A percentile compares a stretch with the other conserved stretches of the same genome.
phyloP scores from a whole-genome alignment of 2,329 filamentous ascomycete genomes.

The Tolypocladium album region DNA sequence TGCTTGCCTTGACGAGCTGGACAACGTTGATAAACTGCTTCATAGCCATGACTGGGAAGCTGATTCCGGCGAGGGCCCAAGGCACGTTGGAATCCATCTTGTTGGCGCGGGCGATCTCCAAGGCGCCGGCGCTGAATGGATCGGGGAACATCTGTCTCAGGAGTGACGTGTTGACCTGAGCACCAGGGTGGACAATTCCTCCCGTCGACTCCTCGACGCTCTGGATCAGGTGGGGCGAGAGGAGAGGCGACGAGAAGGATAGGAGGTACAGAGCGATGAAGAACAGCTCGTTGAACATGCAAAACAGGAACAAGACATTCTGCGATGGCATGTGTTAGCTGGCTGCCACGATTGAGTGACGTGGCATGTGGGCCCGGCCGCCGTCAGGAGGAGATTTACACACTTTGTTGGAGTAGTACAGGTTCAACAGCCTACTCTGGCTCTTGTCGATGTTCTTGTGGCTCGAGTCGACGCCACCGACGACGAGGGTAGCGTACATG shows the following conservation, averaged over 20 bases:
- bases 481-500: constrained; percentile 91
- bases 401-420: constrained; percentile 97
- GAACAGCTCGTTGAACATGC: constrained; percentile 86
- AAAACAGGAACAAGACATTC: constrained; percentile 86
- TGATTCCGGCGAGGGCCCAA: constrained; percentile 67
- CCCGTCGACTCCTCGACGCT: constrained; percentile 43
- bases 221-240: constrained; percentile 74
- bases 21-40: constrained; percentile 95
- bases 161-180: constrained; percentile 57
- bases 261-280: constrained; percentile 98
- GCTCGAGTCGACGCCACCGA: constrained; percentile 69
- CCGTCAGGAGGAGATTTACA: constrained; percentile 16
- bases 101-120: constrained; percentile 88
- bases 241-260: constrained; percentile 83
- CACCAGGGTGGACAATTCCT: constrained; percentile 50
- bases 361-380: not conserved
- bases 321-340: constrained; percentile 23
- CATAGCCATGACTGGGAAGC: constrained; percentile 74
- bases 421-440: constrained; percentile 79
- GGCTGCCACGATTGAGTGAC: not conserved
- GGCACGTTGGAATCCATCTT: constrained; percentile 66
- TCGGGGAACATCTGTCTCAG: constrained; percentile 72
- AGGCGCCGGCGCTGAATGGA: constrained; percentile 83
- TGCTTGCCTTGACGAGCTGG: constrained; percentile 86
- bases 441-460: constrained; percentile 92